Evolutionary conservation across 169 alveolate genomes (phyloP).

Genomic region (Cyclospora cayetanensis): DNA sequence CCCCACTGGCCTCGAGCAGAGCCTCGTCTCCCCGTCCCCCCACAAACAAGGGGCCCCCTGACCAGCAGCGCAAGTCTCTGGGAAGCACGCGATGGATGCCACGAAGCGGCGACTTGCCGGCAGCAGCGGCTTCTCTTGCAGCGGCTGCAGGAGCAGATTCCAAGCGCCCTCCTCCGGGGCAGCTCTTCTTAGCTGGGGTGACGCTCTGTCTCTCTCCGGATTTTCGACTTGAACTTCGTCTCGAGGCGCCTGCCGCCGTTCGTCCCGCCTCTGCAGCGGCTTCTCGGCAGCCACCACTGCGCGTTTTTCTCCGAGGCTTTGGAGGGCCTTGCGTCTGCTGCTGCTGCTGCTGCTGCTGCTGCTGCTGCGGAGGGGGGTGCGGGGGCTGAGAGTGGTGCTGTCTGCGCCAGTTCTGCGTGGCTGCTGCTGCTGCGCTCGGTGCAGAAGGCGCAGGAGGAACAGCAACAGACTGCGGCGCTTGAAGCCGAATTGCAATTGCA

Average conservation of each 20-base stretch:
- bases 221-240: no score
- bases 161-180: no score
- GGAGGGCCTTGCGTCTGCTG: no score
- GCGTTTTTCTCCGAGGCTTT: no score
- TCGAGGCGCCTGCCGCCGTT: no score
- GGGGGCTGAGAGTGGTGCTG: background rate
- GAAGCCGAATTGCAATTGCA: background rate
- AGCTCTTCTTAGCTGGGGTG: no score
- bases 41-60: background rate
- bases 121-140: background rate
- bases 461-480: slow-evolving; percentile 23
- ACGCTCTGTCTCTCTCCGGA: no score
- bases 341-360: background rate
- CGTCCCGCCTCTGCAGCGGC: no score
- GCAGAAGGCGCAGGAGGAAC: background rate
- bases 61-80: background rate
- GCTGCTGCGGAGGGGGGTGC: slow-evolving; percentile 3
- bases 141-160: slow-evolving; percentile 59
- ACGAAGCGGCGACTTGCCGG: background rate
- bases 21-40: background rate
- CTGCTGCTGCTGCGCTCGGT: background rate
- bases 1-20: no score
- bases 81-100: background rate
- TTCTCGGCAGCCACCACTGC: no score
- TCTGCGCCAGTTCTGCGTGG: background rate